Evolutionary conservation across 768 basidiomycete genomes (phyloP), one percentile per base, ranked within the genome.

Genomic region (Xerocomus potaroensis): DNA sequence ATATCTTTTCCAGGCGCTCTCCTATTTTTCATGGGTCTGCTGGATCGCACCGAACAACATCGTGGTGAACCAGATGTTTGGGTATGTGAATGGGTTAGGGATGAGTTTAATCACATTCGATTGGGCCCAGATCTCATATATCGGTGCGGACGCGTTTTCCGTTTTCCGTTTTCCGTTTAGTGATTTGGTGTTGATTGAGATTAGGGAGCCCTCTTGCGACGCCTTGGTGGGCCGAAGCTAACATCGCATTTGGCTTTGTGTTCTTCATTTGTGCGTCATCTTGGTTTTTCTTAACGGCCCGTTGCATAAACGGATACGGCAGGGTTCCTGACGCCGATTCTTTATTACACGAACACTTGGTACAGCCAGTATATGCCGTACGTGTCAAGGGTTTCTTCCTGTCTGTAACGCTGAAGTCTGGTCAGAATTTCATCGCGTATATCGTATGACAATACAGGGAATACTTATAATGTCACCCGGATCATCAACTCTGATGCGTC

Each of bases 221-320:
- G 8, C 88, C 88, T 2, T 91, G 86, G 85, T 88, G 85, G 85
- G 85, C 84, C 3, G 79, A 83, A 59, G 85, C 82, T 10, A 88
- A 89, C 62, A 70, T 87, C 44, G 64, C 75, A 3, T 67, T 59
- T 38, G 79, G 83, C 21, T 82, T 88, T 55, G 66, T 81, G 5
- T 72, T 83, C 65, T 78, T 89, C 68, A 84, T 82, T 68, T 90
- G 81, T 78, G 45, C 3, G 65, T 59, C 30, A 8, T 52, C 4
- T 30, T 51, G 23, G 55, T 49, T 72, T 73, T 23, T 75, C 77
- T 5, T 68, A 78, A 63, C 72, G 80, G 66, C 83, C 77, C 11
- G n/a, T 9, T 71, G 29, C 27, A 16, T 77, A 80, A 72, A 44
- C 35, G 11, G 51, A 14, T 41, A 7, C n/a, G n/a, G 10, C 10